These are phyloP conservation scores for Verticillium alfalfae DNA, from an alignment of 2,329 filamentous ascomycete genomes.

Conservation along the genomic window DNA sequence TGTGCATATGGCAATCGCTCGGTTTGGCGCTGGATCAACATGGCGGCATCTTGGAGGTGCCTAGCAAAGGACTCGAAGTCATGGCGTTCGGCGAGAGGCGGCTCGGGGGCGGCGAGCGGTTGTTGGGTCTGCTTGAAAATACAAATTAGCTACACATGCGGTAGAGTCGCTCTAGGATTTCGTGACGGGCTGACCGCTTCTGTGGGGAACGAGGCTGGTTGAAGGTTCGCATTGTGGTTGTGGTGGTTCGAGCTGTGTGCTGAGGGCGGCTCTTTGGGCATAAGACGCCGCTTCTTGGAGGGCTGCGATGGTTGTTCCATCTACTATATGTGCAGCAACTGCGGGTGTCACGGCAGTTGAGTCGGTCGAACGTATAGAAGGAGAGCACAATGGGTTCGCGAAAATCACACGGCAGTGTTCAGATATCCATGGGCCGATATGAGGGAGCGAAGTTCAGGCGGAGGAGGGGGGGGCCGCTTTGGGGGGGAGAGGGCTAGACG, in stretches of 20 bases:
- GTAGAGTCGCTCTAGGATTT: neutral
- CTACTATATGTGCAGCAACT: slow-evolving; percentile 1
- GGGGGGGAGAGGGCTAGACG: neutral
- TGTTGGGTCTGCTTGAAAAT: neutral
- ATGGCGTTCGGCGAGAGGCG: slow-evolving; percentile 42
- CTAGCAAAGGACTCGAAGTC: slow-evolving; percentile 64
- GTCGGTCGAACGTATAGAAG: neutral
- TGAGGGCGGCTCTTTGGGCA: slow-evolving; percentile 7
- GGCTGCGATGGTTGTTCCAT: slow-evolving; percentile 14
- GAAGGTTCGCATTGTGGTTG: slow-evolving; percentile 1
- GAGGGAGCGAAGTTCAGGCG: neutral
- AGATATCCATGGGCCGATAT: neutral
- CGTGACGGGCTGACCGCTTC: slow-evolving; percentile 11
- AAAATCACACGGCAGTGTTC: neutral
- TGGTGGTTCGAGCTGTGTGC: slow-evolving; percentile 1
- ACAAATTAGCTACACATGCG: neutral
- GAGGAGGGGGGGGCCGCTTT: neutral
- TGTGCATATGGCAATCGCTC: slow-evolving; percentile 51
- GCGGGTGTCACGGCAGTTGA: neutral
- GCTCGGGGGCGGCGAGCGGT: slow-evolving; percentile 28
- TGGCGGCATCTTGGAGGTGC: slow-evolving; percentile 63
- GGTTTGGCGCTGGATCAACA: slow-evolving; percentile 60
- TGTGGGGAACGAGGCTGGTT: slow-evolving; percentile 7
- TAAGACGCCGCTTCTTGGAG: slow-evolving; percentile 11
- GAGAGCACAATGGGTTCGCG: neutral